A percentile compares a stretch with the other conserved stretches of the same genome.
Evolutionary conservation across 2,329 filamentous ascomycete genomes (phyloP).

Genomic region (Penicillium nordicum): DNA sequence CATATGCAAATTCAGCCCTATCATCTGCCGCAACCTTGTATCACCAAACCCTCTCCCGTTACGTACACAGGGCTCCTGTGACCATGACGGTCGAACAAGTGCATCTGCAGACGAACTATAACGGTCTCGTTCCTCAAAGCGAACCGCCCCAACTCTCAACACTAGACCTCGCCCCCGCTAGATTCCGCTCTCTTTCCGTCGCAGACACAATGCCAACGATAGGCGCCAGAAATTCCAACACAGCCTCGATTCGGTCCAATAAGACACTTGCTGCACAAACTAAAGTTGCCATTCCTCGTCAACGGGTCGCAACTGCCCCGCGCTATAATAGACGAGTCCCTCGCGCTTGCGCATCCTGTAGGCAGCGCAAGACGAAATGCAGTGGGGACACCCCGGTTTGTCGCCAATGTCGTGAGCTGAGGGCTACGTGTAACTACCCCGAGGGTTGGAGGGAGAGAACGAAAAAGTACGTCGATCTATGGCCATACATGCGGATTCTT

Average conservation of each 20-base stretch:
- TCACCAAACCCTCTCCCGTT: neutral
- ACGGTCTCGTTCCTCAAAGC: neutral
- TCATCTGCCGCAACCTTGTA: conserved; percentile 3
- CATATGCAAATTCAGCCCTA: neutral
- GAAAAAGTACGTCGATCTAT: conserved; percentile 30
- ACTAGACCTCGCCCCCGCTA: neutral
- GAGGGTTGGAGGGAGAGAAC: conserved; percentile 39
- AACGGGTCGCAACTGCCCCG: conserved; percentile 21
- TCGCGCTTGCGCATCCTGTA: conserved; percentile 39
- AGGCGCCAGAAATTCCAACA: neutral
- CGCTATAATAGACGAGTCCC: conserved; percentile 22
- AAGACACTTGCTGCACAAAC: neutral
- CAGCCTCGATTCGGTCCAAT: neutral
- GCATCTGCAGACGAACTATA: neutral
- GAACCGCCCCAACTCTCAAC: neutral
- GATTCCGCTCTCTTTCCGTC: conserved; percentile 7
- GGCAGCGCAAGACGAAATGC: conserved; percentile 40
- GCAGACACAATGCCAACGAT: conserved; percentile 7
- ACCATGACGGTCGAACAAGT: conserved; percentile 19
- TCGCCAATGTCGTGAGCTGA: conserved; percentile 36
- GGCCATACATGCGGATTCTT: neutral
- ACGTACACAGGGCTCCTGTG: neutral
- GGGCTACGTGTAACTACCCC: conserved; percentile 35
- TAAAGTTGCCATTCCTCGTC: conserved; percentile 33
- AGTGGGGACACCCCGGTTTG: conserved; percentile 38